Base-by-base conservation (phyloP, 2,329 filamentous ascomycete species). In the Ascomycota sp. region DNA sequence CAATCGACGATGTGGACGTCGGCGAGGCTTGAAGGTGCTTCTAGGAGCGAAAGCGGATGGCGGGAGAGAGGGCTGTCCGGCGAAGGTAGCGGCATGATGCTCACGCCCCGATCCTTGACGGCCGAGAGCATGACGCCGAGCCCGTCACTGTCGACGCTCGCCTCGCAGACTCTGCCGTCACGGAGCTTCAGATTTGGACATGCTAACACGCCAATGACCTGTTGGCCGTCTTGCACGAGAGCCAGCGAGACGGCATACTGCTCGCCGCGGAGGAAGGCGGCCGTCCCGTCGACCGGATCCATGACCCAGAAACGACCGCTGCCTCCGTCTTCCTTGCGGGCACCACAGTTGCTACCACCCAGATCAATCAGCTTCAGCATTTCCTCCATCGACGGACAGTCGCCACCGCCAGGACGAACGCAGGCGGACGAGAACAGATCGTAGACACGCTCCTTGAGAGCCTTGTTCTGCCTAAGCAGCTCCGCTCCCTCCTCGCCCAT, bases 221-320 rank as follows among this genome's bases (percentile, higher is more conserved):
- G 65, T 31, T 50, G 43, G 4, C 70, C 70, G 35, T 72, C 55
- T 37, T 68, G 61, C 2, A 75, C 49, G 39, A 76, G 50, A 3
- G 65, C 63, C 13, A 75, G 51, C 38, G 66, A 67, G 4, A 76
- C 66, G 3, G 64, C 70, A 38, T 74, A 76, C 49, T 76, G 71
- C 48, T 69, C 59, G 3, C 66, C 66, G 29, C 53, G 52, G 40
- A 76, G 62, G 37, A 72, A 76, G 0, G 68, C 66, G 11, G 63
- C 64, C 1, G 71, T 76, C 25, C 71, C 71, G 41, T 76, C 71
- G 7, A 76, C 64, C 0, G 71, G 71, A 43, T 76, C 71, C 46
- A 76, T 61, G 25, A 70, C 61, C 71, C 71, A 76, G 34, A 66
- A 59, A 1, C 62, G 52, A 0, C 58, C 16, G 16, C 16, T 21